A percentile compares a stretch with the other conserved stretches of the same genome.
Conservation (phyloP, 495 filamentous ascomycete species). For the Xylaria longipes region DNA sequence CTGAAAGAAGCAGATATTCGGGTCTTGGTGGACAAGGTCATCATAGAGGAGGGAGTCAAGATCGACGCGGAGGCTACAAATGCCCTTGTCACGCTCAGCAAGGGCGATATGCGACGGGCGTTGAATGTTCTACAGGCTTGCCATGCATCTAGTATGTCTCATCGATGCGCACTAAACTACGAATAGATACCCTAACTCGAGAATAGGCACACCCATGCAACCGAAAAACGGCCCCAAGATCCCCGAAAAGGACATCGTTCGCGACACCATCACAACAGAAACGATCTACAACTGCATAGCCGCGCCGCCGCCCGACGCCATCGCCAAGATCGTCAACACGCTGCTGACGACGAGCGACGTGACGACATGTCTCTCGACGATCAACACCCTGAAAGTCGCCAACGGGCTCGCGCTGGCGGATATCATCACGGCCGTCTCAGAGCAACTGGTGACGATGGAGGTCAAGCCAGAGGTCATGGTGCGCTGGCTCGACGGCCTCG, state of each 20-base stretch:
- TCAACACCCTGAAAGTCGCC: slow-evolving; percentile 82
- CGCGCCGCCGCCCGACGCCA: slow-evolving; percentile 89
- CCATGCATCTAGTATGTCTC: slow-evolving; percentile 80
- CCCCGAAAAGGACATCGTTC: slow-evolving; percentile 62
- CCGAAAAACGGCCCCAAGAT: slow-evolving; percentile 66
- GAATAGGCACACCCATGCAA: slow-evolving; percentile 70
- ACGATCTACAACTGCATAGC: slow-evolving; percentile 99
- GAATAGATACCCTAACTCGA: slow-evolving; percentile 30
- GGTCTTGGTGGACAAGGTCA: slow-evolving; percentile 83
- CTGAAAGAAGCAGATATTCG: slow-evolving; percentile 87
- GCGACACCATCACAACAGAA: slow-evolving; percentile 84
- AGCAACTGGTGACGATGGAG: slow-evolving; percentile 81
- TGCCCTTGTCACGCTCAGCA: slow-evolving; percentile 83
- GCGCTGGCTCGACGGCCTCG: slow-evolving; percentile 88
- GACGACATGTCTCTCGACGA: slow-evolving; percentile 80
- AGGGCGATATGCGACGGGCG: slow-evolving; percentile 95
- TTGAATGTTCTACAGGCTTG: slow-evolving; percentile 97
- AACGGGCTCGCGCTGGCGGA: slow-evolving; percentile 95
- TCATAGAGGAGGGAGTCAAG: slow-evolving; percentile 83
- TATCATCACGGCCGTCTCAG: slow-evolving; percentile 82
- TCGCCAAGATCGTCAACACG: slow-evolving; percentile 80
- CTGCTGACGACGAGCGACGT: slow-evolving; percentile 84
- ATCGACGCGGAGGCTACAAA: slow-evolving; percentile 80
- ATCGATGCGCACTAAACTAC: slow-evolving; percentile 1
- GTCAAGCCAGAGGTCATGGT: slow-evolving; percentile 88